Conservation (phyloP, 148 eudicot species). For the Polygonum maritimum region DNA sequence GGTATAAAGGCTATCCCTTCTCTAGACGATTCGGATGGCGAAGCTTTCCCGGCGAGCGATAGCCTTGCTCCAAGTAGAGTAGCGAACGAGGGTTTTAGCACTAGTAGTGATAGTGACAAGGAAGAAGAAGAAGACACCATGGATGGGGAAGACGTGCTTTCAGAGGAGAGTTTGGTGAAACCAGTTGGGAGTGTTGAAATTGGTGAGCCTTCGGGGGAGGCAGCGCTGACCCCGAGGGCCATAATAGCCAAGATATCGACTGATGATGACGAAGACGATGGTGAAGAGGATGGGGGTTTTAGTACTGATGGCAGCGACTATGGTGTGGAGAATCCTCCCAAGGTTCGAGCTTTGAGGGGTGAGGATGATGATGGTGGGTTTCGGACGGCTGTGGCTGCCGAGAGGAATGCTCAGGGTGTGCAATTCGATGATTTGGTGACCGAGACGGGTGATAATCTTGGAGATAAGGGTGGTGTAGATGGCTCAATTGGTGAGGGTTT, state of each 20-base stretch:
- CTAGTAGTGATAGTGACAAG: constrained; percentile 15
- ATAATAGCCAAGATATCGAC: constrained; percentile 28
- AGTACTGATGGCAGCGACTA: neutral
- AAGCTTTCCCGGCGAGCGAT: neutral
- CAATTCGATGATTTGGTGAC: constrained; percentile 9
- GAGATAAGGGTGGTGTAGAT: constrained; percentile 9
- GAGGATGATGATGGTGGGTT: constrained; percentile 14
- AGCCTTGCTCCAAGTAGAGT: constrained; percentile 1
- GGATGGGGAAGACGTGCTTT: constrained; percentile 49
- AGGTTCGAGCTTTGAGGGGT: constrained; percentile 13
- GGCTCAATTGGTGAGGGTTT: constrained; percentile 13
- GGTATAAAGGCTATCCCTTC: constrained; percentile 16
- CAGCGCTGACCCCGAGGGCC: constrained; percentile 8
- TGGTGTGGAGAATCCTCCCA: constrained; percentile 20
- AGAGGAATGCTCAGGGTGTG: neutral
- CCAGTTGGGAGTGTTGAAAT: constrained; percentile 9
- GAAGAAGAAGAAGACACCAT: constrained; percentile 12
- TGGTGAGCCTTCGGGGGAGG: constrained; percentile 17
- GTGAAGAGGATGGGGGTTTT: constrained; percentile 12
- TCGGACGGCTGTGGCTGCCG: neutral
- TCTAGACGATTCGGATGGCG: constrained; percentile 18
- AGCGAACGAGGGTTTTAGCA: constrained; percentile 12
- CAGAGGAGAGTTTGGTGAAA: constrained; percentile 8
- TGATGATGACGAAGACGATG: constrained; percentile 33
- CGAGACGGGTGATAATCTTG: constrained; percentile 11